Conservation (phyloP, 179 eudicot genomes). For the Gypsophila paniculata region DNA sequence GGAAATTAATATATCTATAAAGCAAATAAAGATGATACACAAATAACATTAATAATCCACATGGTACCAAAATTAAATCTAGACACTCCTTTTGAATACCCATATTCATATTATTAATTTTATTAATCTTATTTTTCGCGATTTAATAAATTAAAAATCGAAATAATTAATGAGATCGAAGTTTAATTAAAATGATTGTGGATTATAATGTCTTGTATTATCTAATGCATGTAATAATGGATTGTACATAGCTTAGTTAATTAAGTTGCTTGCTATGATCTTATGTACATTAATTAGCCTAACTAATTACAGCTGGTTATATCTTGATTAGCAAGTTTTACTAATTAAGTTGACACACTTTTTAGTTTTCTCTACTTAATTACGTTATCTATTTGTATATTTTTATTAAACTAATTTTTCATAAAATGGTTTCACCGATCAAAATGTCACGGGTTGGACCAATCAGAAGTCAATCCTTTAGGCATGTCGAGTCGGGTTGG, state of each 20-base stretch:
- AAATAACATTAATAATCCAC: conserved; percentile 55
- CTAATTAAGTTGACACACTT: conserved; percentile 9
- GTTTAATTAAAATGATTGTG: too few relatives aligned
- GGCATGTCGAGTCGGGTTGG: too few relatives aligned
- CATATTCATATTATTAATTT: conserved; percentile 19
- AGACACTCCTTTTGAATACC: conserved; percentile 45
- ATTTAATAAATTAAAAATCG: too few relatives aligned
- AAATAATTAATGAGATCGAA: too few relatives aligned
- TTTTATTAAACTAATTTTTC: too few relatives aligned
- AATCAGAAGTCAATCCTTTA: too few relatives aligned
- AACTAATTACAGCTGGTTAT: neutral
- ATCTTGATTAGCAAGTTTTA: neutral
- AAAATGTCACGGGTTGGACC: too few relatives aligned
- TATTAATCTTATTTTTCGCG: neutral
- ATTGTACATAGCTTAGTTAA: neutral
- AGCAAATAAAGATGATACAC: conserved; percentile 60
- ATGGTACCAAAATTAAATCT: conserved; percentile 64
- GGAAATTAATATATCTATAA: conserved; percentile 49
- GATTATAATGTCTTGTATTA: neutral
- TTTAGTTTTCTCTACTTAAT: neutral
- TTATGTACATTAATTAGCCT: neutral
- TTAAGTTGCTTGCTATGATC: neutral
- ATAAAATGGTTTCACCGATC: too few relatives aligned
- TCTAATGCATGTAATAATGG: neutral
- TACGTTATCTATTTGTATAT: conserved; percentile 3